phyloP scores from a whole-genome alignment of 495 filamentous ascomycete species.

The Pyrenopolyporus hunteri region DNA sequence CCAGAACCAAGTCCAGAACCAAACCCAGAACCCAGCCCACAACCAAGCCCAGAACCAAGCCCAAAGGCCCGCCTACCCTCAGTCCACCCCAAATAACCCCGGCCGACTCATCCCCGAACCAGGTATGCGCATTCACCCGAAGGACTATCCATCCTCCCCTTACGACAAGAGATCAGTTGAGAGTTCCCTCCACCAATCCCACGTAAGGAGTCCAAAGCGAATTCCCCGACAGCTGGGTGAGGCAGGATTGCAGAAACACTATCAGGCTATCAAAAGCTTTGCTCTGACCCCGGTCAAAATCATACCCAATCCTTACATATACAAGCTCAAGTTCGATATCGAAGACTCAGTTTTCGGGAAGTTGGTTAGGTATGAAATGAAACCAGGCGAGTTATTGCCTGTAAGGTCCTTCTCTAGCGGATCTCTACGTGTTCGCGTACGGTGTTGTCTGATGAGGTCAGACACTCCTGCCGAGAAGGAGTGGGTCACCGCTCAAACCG shows the following conservation, averaged over 20 bases:
- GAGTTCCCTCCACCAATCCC: conserved; percentile 62
- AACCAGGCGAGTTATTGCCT: conserved; percentile 28
- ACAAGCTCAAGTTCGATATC: conserved; percentile 47
- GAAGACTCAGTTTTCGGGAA: conserved; percentile 38
- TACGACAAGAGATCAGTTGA: conserved; percentile 53
- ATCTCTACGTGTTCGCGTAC: conserved; percentile 48
- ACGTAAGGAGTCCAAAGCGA: conserved; percentile 61
- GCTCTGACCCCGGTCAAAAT: conserved; percentile 48
- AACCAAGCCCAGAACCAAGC: neutral
- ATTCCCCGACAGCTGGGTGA: conserved; percentile 34
- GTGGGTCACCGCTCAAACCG: conserved; percentile 67
- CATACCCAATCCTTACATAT: conserved; percentile 33
- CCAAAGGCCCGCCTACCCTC: neutral
- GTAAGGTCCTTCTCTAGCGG: conserved; percentile 45
- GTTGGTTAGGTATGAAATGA: conserved; percentile 20
- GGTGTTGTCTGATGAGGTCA: conserved; percentile 40
- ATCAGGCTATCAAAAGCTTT: conserved; percentile 56
- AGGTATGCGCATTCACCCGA: conserved; percentile 22
- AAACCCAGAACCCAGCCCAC: neutral
- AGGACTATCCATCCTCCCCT: conserved; percentile 47
- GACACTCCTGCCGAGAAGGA: conserved; percentile 40
- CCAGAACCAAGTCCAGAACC: neutral
- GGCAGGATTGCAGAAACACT: conserved; percentile 46
- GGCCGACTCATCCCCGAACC: conserved; percentile 46
- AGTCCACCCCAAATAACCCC: neutral